These are phyloP conservation scores for Hyaloscypha finlandica DNA, from an alignment of 495 filamentous ascomycete genomes.

Conservation along the genomic window DNA sequence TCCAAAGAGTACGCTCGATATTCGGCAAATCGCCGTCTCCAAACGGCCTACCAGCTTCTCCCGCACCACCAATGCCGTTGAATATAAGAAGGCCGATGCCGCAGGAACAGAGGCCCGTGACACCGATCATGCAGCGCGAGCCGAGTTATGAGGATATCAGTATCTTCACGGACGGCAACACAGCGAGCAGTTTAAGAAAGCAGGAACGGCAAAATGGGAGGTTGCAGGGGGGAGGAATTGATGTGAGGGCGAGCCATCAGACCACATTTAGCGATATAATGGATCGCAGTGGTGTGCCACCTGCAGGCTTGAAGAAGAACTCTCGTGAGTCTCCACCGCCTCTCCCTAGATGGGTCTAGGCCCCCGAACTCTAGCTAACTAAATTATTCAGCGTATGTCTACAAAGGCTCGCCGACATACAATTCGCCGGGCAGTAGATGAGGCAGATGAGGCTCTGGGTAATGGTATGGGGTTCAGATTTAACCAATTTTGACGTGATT, in stretches of 20 bases:
- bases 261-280: conserved; percentile 71
- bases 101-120: conserved; percentile 26
- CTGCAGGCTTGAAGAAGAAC: conserved; percentile 4
- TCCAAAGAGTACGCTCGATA: conserved; percentile 22
- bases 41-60: neutral
- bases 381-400: conserved; percentile 21
- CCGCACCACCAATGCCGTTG: conserved; percentile 17
- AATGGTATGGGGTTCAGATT: too few species aligned
- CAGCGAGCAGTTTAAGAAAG: conserved; percentile 33
- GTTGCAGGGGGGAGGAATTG: neutral
- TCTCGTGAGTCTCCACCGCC: conserved; percentile 26
- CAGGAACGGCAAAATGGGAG: conserved; percentile 8
- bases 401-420: conserved; percentile 16
- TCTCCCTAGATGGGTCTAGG: neutral
- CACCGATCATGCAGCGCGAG: conserved; percentile 44
- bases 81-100: conserved; percentile 7
- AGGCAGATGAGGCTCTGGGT: too few species aligned
- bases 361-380: neutral
- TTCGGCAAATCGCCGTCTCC: conserved; percentile 24
- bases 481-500: neutral
- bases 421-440: neutral
- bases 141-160: conserved; percentile 67
- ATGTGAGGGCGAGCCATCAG: conserved; percentile 36
- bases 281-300: conserved; percentile 35
- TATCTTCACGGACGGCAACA: conserved; percentile 65